phyloP scores from a whole-genome alignment of 352 stramenopile species.

The Globisporangium polare region DNA sequence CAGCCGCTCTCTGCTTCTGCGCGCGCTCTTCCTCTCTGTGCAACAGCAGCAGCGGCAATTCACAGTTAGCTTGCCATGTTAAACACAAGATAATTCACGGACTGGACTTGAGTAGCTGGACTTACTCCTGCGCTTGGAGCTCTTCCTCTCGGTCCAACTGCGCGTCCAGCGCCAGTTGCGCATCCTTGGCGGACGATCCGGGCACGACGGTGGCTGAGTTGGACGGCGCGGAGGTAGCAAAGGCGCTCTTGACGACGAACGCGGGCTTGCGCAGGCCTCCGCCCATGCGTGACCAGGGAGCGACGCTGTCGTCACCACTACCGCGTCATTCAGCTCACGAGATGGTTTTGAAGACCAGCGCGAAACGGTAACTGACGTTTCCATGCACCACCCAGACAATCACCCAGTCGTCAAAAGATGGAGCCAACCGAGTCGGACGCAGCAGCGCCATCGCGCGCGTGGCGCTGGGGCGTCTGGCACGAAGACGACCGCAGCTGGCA shows the following conservation, averaged over 20 bases:
- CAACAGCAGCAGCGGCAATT: background rate
- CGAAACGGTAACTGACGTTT: background rate
- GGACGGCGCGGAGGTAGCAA: constrained; percentile 15
- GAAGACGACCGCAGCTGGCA: constrained; percentile 25
- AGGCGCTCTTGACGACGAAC: constrained; percentile 18
- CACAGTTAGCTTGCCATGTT: background rate
- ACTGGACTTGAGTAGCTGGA: background rate
- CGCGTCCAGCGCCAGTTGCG: constrained; percentile 23
- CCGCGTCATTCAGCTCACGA: background rate
- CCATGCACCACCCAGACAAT: background rate
- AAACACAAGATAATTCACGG: background rate
- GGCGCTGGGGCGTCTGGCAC: constrained; percentile 37
- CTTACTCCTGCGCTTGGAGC: constrained; percentile 47
- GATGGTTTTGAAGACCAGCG: background rate
- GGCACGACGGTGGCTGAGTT: constrained; percentile 16
- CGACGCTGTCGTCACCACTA: background rate
- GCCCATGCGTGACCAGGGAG: constrained; percentile 36
- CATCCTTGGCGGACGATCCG: constrained; percentile 3
- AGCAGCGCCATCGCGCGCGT: constrained; percentile 3
- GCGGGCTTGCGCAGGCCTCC: constrained; percentile 36
- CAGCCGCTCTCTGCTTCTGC: constrained; percentile 44
- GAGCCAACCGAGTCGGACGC: background rate
- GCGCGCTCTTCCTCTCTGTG: constrained; percentile 43
- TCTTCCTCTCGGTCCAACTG: constrained; percentile 58
- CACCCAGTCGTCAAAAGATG: constrained; percentile 3